Evolutionary conservation across 225 moss, liverwort and hornwort species (phyloP).

Genomic region (Physcomitrellopsis africana): DNA sequence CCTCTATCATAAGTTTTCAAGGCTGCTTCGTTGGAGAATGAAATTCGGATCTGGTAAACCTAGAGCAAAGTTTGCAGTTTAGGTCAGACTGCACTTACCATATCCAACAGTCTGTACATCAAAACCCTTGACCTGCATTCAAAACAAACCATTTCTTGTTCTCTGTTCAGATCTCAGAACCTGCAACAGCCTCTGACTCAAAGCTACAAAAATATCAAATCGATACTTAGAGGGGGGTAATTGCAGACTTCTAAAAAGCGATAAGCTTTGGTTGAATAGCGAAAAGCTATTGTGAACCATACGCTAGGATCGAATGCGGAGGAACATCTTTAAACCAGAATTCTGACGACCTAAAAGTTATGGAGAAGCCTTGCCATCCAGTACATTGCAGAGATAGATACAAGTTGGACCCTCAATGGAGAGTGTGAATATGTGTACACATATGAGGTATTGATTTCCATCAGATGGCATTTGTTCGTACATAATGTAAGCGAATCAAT

Average conservation of each 20-base stretch:
- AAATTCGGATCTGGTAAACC: background rate
- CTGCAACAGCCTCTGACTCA: background rate
- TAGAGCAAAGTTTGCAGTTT: background rate
- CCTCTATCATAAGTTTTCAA: background rate
- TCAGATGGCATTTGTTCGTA: background rate
- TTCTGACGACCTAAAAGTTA: background rate
- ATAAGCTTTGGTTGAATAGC: background rate
- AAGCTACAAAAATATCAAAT: background rate
- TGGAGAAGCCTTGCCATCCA: background rate
- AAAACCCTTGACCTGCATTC: constrained; percentile 67
- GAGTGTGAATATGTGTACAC: background rate
- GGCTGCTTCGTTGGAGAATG: background rate
- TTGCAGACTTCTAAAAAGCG: background rate
- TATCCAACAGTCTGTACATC: constrained; percentile 77
- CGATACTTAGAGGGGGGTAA: background rate
- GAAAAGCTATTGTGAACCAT: background rate
- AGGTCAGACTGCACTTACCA: constrained; percentile 45
- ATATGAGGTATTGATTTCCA: background rate
- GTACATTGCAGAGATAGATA: background rate
- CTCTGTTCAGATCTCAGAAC: background rate
- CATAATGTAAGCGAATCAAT: background rate
- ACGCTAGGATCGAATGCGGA: background rate
- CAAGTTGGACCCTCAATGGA: background rate
- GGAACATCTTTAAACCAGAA: background rate
- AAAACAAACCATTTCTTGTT: constrained; percentile 4